A percentile compares a stretch with the other conserved stretches of the same genome.
Conservation (phyloP, 116 monocot genomes). For the Phalaenopsis hybrid region DNA sequence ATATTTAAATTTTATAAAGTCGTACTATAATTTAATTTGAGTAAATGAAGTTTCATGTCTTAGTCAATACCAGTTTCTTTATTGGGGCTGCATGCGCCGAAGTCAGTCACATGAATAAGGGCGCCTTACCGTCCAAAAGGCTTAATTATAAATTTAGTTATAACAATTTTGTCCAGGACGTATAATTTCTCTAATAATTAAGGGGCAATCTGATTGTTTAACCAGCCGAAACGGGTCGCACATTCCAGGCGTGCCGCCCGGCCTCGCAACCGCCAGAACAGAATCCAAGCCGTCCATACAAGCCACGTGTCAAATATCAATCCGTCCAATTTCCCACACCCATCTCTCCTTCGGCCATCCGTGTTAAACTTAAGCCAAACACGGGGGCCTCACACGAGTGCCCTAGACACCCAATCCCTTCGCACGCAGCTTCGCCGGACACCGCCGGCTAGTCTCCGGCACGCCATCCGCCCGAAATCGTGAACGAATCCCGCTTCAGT, state of each 20-base stretch:
- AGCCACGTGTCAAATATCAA: conserved; percentile 13
- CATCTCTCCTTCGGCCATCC: conserved; percentile 19
- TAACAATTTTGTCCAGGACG: too few species aligned
- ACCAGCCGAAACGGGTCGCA: background rate
- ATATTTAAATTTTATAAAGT: too few species aligned
- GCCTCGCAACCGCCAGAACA: conserved; percentile 2
- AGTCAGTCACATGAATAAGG: too few species aligned
- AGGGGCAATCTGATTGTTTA: too few species aligned
- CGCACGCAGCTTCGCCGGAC: conserved; percentile 21
- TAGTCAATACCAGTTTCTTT: too few species aligned
- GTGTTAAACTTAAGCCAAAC: conserved; percentile 51
- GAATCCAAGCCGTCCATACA: conserved; percentile 2
- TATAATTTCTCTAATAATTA: too few species aligned
- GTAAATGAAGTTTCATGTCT: too few species aligned
- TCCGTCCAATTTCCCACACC: conserved; percentile 18
- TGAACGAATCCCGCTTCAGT: background rate
- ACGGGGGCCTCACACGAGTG: conserved; percentile 71
- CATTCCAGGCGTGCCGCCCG: background rate
- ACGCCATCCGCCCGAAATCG: background rate
- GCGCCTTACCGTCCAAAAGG: too few species aligned
- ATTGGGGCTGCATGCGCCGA: too few species aligned
- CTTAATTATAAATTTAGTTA: too few species aligned
- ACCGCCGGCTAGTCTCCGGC: conserved; percentile 22
- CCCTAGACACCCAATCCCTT: conserved; percentile 34
- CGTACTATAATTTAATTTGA: too few species aligned